These are phyloP conservation scores for Lipomyces sp. DNA, from an alignment of 805 yeast genomes.

Conservation along the genomic window DNA sequence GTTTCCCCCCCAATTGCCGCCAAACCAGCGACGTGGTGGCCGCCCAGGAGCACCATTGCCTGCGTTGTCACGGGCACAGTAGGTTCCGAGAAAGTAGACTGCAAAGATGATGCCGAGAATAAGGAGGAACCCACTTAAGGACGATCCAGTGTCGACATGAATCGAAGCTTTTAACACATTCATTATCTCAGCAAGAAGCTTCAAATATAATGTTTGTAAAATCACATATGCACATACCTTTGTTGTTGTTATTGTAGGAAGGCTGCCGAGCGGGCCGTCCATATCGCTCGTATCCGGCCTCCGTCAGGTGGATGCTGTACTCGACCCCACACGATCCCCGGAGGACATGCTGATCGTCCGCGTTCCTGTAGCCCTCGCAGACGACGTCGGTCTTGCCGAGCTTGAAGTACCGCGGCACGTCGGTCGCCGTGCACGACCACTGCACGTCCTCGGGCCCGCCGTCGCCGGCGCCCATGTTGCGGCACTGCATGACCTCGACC, in stretches of 20 bases:
- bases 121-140: no score
- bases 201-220: no score
- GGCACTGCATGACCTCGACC: slow-evolving; percentile 23
- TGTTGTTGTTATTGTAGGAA: no score
- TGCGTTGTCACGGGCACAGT: slow-evolving; percentile 1
- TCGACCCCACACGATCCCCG: slow-evolving; percentile 25
- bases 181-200: no score
- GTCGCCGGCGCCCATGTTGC: slow-evolving; percentile 24
- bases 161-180: no score
- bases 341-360: slow-evolving; percentile 23
- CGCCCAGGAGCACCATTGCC: slow-evolving; percentile 1
- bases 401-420: slow-evolving; percentile 25
- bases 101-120: no score
- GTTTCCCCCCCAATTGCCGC: slow-evolving; percentile 8
- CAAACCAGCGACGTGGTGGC: slow-evolving; percentile 5
- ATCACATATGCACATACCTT: no score
- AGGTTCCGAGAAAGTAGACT: not conserved
- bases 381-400: slow-evolving; percentile 24
- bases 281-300: slow-evolving; percentile 12
- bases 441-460: slow-evolving; percentile 27
- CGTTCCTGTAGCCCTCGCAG: slow-evolving; percentile 22
- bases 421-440: slow-evolving; percentile 25
- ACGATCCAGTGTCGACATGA: no score
- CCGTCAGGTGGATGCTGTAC: slow-evolving; percentile 21
- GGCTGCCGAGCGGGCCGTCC: no score